Base-by-base conservation (phyloP, 306 rosid species). In the Dryas alaskensis region DNA sequence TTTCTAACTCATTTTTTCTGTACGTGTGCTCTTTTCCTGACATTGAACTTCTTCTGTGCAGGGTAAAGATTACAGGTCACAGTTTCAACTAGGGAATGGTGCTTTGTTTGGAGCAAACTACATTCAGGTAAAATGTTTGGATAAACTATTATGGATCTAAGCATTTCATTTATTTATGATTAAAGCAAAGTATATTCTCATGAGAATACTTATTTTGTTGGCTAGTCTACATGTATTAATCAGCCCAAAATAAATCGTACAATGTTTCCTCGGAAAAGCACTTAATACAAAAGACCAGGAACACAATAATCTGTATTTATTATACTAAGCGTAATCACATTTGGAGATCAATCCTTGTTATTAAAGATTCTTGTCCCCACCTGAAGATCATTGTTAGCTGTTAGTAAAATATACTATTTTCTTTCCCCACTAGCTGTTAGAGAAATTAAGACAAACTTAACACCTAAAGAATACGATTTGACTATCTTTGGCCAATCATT, bases 71-170 rank as follows among this genome's bases (percentile, higher is more conserved):
- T 95, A 68, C 76, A 86, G 96, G 85, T 44, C 97, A 40, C 97
- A 90, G 74, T 86, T 95, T 85, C 99, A 95, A 79, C 53, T 95
- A 31, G 99, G 99, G n/a, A 95, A 88, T 81, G 97, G 99, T 72
- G 92, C 97, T 78, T 84, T 92, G 69, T 88, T 95, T 57, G 98
- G 98, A 64, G 99, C 96, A 72, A 95, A 85, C 89, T 95, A 95
- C 79, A 88, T 95, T 85, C 97, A 95, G 97, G 99, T 95, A 69
- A 47, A 60, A 16, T 59, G 5, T 58, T 43, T 72, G 31, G 48
- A 27, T 7, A 40, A 8, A 5, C 4, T 13, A 17, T 58, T 54
- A 2, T 54, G 27, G 12, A 3, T 44, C 4, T 57, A 58, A 44
- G 4, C 5, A 25, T 7, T 45, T 13, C 3, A 43, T 57, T 43